Evolutionary conservation across 2,329 filamentous ascomycete species (phyloP).

Genomic region (Colletotrichum paranaense): DNA sequence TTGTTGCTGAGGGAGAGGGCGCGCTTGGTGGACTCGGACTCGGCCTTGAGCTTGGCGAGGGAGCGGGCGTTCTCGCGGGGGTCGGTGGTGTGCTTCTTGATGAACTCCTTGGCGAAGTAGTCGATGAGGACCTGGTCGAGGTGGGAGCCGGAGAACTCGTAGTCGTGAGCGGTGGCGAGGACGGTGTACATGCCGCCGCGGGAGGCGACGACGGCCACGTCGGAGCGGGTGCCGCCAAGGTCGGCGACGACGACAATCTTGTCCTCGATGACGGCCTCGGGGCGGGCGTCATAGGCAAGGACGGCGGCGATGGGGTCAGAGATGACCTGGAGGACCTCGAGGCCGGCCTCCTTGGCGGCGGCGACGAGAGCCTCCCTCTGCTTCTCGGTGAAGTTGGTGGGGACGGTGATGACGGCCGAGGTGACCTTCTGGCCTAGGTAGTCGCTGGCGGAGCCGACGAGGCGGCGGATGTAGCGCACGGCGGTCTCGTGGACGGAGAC

Average conservation of each 20-base stretch:
- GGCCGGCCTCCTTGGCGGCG: slow-evolving; percentile 81
- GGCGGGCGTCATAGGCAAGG: slow-evolving; percentile 90
- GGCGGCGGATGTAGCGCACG: slow-evolving; percentile 84
- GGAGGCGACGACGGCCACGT: slow-evolving; percentile 90
- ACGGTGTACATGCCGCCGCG: slow-evolving; percentile 97
- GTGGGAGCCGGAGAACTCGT: slow-evolving; percentile 87
- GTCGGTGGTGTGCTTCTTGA: slow-evolving; percentile 95
- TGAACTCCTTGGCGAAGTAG: slow-evolving; percentile 98
- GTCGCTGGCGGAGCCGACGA: slow-evolving; percentile 86
- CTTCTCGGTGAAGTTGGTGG: slow-evolving; percentile 90
- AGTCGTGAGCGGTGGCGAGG: slow-evolving; percentile 93
- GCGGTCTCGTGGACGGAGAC: slow-evolving; percentile 84
- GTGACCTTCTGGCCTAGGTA: slow-evolving; percentile 94
- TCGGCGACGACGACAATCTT: slow-evolving; percentile 94
- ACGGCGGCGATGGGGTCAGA: slow-evolving; percentile 90
- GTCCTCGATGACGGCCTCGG: slow-evolving; percentile 79
- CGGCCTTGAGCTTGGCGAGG: slow-evolving; percentile 91
- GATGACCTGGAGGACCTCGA: slow-evolving; percentile 94
- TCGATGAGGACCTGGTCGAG: slow-evolving; percentile 94
- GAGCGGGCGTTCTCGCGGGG: slow-evolving; percentile 84
- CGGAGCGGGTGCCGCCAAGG: slow-evolving; percentile 90
- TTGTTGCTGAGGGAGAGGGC: slow-evolving; percentile 88
- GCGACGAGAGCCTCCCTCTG: slow-evolving; percentile 85
- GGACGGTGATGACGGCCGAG: slow-evolving; percentile 93
- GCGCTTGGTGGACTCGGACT: slow-evolving; percentile 93